Conservation (phyloP, 75 land plant species). For the Cunninghamia lanceolata region DNA sequence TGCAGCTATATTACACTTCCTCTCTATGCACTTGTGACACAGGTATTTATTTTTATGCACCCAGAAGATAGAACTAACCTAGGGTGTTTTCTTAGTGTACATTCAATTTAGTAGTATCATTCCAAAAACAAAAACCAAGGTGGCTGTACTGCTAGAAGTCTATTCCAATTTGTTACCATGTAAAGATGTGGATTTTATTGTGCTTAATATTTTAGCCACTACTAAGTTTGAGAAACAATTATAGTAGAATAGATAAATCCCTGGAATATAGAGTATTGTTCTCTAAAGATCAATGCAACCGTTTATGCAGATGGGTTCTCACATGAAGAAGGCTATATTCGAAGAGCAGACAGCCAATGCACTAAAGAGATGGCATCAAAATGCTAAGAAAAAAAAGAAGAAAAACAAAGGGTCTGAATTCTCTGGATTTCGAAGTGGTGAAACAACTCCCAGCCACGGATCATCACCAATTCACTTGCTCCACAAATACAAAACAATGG, state of each 20-base stretch:
- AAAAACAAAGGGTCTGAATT: background rate
- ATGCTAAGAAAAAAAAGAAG: slow-evolving; percentile 4
- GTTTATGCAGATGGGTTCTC: slow-evolving; percentile 24
- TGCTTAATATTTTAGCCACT: background rate
- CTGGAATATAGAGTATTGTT: background rate
- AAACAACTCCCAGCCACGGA: background rate
- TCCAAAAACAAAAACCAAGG: background rate
- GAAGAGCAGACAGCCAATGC: slow-evolving; percentile 30
- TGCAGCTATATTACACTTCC: slow-evolving; percentile 78
- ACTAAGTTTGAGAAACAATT: background rate
- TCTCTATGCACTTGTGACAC: slow-evolving; percentile 66
- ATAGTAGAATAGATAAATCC: background rate
- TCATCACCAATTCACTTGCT: background rate
- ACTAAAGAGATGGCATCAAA: slow-evolving; percentile 26
- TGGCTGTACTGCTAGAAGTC: background rate
- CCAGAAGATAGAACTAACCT: background rate
- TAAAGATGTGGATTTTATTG: background rate
- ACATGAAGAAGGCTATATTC: slow-evolving; percentile 15
- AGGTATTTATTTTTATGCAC: slow-evolving; percentile 23
- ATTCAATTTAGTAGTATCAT: background rate
- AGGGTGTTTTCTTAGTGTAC: background rate
- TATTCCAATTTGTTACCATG: background rate
- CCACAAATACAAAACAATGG: slow-evolving; percentile 8
- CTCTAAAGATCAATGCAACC: background rate
- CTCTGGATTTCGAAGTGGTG: slow-evolving; percentile 5